phyloP scores from a whole-genome alignment of 441 rosid genomes.

The Gossypium trilobum region DNA sequence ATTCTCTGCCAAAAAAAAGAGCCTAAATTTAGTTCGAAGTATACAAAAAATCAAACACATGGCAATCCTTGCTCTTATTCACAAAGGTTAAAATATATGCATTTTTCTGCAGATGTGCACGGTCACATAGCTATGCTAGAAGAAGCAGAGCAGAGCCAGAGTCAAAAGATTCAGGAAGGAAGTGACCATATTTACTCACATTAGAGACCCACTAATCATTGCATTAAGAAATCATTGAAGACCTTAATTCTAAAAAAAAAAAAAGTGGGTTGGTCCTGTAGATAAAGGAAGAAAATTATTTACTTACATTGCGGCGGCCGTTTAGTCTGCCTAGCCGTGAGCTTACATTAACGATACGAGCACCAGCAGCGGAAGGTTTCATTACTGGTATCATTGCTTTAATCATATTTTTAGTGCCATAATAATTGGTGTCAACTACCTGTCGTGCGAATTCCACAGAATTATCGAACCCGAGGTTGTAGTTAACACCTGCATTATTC shows the following conservation, averaged over 20 bases:
- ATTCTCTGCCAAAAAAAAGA: constrained; percentile 43
- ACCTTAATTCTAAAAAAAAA: background rate
- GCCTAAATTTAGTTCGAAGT: background rate
- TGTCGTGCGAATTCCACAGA: constrained; percentile 55
- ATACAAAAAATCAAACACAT: background rate
- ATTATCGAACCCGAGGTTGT: constrained; percentile 62
- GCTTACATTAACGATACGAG: constrained; percentile 76
- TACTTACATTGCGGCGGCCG: constrained; percentile 78
- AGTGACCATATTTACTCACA: background rate
- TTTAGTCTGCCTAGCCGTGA: constrained; percentile 69
- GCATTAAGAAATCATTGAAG: background rate
- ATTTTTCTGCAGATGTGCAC: no score
- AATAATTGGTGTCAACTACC: constrained; percentile 62
- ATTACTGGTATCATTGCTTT: constrained; percentile 79
- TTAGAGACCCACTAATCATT: background rate
- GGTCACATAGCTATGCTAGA: no score
- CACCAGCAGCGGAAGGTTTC: constrained; percentile 63
- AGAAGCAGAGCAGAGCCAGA: no score
- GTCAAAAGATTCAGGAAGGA: no score
- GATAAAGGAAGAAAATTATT: background rate
- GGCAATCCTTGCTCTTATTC: no score
- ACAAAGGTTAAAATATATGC: no score
- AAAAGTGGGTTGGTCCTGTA: background rate
- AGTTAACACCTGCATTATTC: constrained; percentile 89
- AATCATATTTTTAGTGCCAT: constrained; percentile 61